phyloP scores from a whole-genome alignment of 2,329 filamentous ascomycete species.

The Aspergillus ochraceus region DNA sequence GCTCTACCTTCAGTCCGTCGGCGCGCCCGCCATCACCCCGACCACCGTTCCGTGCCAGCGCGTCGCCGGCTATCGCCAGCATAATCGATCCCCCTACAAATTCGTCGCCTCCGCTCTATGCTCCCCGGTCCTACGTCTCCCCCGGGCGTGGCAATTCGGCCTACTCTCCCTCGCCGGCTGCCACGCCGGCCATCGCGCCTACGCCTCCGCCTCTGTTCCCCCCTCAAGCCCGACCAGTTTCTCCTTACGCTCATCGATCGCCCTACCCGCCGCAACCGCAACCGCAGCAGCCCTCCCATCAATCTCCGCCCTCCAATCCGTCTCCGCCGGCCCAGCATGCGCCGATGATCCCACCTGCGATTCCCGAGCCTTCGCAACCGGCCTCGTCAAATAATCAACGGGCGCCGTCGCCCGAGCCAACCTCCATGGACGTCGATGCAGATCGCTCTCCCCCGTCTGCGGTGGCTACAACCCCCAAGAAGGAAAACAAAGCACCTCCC shows the following conservation, averaged over 20 bases:
- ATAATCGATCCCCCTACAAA: conserved; percentile 69
- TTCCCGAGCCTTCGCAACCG: conserved; percentile 7
- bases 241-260: conserved; percentile 26
- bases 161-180: conserved; percentile 26
- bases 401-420: conserved; percentile 21
- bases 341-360: conserved; percentile 11
- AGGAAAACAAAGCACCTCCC: conserved; percentile 41
- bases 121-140: conserved; percentile 27
- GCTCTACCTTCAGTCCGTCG: conserved; percentile 44
- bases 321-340: conserved; percentile 18
- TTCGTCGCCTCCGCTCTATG: conserved; percentile 31
- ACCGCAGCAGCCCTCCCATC: conserved; percentile 20
- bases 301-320: conserved; percentile 13
- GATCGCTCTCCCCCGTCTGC: conserved; percentile 21
- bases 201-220: conserved; percentile 25
- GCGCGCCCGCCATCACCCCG: conserved; percentile 51
- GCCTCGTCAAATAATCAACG: conserved; percentile 17
- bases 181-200: conserved; percentile 23
- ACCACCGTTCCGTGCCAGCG: conserved; percentile 68
- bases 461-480: conserved; percentile 34
- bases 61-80: conserved; percentile 88
- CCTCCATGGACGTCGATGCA: conserved; percentile 38
- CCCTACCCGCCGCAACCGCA: conserved; percentile 25
- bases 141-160: conserved; percentile 26
- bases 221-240: conserved; percentile 23